Conservation (phyloP, 2,329 filamentous ascomycete species). For the Colletotrichum zoysiae region DNA sequence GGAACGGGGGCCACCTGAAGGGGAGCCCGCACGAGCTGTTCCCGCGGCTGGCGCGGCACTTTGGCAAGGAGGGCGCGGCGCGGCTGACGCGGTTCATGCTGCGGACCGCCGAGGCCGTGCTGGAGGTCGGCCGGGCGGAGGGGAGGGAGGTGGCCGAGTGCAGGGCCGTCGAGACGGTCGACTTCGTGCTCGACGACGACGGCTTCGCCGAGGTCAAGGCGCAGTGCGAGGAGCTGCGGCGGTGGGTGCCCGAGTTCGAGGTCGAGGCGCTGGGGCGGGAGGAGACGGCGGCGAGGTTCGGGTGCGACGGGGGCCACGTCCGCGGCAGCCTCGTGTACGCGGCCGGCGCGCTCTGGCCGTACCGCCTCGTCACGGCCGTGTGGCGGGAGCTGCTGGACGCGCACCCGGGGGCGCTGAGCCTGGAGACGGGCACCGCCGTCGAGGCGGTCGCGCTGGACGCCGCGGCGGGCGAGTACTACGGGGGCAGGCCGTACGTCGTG, state of each 20-base stretch:
- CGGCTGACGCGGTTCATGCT: slow-evolving; percentile 59
- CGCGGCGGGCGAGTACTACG: slow-evolving; percentile 7
- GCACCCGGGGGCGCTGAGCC: slow-evolving; percentile 50
- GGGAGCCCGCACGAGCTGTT: slow-evolving; percentile 58
- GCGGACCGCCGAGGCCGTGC: slow-evolving; percentile 55
- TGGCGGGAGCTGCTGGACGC: slow-evolving; percentile 56
- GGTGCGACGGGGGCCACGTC: slow-evolving; percentile 49
- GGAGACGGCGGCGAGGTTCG: slow-evolving; percentile 54
- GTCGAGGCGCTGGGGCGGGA: slow-evolving; percentile 51
- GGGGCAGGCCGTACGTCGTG: slow-evolving; percentile 55
- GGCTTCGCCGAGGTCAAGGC: slow-evolving; percentile 51
- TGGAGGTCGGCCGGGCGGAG: slow-evolving; percentile 52
- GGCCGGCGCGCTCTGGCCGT: slow-evolving; percentile 65
- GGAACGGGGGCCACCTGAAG: slow-evolving; percentile 67
- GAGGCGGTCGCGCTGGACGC: slow-evolving; percentile 45
- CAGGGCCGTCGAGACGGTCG: slow-evolving; percentile 60
- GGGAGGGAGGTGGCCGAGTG: slow-evolving; percentile 55
- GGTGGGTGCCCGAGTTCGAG: slow-evolving; percentile 56
- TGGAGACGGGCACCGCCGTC: slow-evolving; percentile 55
- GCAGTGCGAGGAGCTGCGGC: slow-evolving; percentile 50
- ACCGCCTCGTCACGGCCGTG: slow-evolving; percentile 60
- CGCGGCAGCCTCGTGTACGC: slow-evolving; percentile 58
- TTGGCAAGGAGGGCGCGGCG: slow-evolving; percentile 54
- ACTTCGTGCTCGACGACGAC: slow-evolving; percentile 57
- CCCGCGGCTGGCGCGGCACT: slow-evolving; percentile 46